phyloP scores from a whole-genome alignment of 805 yeast genomes.

The Candida chilensis region DNA sequence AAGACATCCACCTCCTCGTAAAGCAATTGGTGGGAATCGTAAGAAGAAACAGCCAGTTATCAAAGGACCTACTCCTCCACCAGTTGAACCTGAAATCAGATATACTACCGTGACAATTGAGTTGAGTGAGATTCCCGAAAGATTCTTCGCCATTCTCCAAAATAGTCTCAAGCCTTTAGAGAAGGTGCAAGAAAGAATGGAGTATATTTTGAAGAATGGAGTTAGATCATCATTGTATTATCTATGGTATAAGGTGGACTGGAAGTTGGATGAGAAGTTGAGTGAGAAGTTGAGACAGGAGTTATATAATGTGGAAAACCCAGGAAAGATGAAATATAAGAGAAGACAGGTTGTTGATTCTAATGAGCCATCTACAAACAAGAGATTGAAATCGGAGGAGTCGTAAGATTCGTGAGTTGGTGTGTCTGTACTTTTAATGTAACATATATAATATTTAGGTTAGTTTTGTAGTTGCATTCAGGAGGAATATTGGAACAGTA shows the following conservation, averaged over 20 bases:
- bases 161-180: constrained; percentile 56
- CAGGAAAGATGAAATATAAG: constrained; percentile 14
- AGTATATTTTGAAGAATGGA: constrained; percentile 48
- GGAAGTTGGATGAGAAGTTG: constrained; percentile 54
- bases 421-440: neutral
- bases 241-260: constrained; percentile 82
- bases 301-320: constrained; percentile 43
- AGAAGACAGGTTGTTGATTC: no score
- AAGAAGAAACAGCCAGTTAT: constrained; percentile 11
- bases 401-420: neutral
- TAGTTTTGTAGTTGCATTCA: constrained; percentile 8
- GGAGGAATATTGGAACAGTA: constrained; percentile 55
- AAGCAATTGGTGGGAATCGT: constrained; percentile 9
- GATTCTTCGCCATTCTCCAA: constrained; percentile 53
- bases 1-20: constrained; percentile 4
- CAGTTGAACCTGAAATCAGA: constrained; percentile 30
- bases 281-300: constrained; percentile 58
- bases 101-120: constrained; percentile 61
- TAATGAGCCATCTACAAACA: constrained; percentile 2
- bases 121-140: constrained; percentile 54
- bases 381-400: constrained; percentile 2
- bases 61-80: constrained; percentile 2
- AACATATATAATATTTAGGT: neutral
- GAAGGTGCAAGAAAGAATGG: constrained; percentile 55
- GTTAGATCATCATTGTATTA: constrained; percentile 50